Evolutionary conservation across 78 protist genomes (phyloP).

Genomic region (Thecamonas trahens): DNA sequence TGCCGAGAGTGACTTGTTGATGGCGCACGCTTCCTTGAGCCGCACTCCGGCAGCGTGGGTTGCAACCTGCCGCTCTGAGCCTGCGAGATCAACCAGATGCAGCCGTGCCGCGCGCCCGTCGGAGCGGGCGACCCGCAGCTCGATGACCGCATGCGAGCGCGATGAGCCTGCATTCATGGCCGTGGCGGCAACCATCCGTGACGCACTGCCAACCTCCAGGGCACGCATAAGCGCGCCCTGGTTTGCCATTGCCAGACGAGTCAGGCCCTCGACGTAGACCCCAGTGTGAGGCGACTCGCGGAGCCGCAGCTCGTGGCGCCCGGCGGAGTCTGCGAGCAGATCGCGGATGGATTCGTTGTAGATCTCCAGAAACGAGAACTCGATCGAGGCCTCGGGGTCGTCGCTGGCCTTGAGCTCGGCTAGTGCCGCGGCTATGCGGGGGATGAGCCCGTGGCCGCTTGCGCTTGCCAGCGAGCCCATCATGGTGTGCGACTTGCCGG

Average conservation of each 20-base stretch:
- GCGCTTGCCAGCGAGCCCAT: too few species aligned
- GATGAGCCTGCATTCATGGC: slow-evolving; percentile 16
- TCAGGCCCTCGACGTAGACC: neutral
- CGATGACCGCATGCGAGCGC: slow-evolving; percentile 42
- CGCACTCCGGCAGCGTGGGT: too few species aligned
- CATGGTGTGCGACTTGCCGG: too few species aligned
- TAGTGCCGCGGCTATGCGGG: too few species aligned
- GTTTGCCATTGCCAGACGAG: neutral
- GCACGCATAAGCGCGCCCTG: too few species aligned
- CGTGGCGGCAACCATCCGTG: slow-evolving; percentile 8
- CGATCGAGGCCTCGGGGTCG: slow-evolving; percentile 6
- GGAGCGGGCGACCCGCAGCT: slow-evolving; percentile 13
- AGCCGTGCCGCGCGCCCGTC: neutral
- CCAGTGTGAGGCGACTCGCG: neutral
- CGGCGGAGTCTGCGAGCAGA: slow-evolving; percentile 25
- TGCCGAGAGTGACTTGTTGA: too few species aligned
- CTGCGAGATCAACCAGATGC: slow-evolving; percentile 28
- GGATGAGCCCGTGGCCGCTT: too few species aligned
- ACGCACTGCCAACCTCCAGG: slow-evolving; percentile 19
- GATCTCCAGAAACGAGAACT: slow-evolving; percentile 21
- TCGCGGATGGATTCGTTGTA: slow-evolving; percentile 38
- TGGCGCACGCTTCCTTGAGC: too few species aligned
- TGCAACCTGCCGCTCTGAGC: too few species aligned
- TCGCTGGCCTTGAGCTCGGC: too few species aligned
- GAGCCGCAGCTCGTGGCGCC: neutral